Conservation (phyloP, 2,329 filamentous ascomycete species). For the Pseudopyricularia javanii region DNA sequence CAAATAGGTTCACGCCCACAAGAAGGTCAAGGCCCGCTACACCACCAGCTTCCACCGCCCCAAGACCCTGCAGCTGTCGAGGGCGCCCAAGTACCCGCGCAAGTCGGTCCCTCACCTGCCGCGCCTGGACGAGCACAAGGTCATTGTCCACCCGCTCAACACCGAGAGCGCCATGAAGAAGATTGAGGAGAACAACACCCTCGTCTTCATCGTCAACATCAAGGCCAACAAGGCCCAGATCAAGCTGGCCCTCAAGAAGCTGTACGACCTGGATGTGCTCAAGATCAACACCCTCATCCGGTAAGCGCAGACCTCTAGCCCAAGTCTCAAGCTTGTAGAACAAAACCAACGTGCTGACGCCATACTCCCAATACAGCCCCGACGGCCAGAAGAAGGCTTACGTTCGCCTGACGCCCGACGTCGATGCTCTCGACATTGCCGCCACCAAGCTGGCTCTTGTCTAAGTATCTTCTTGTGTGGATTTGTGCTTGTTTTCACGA, state of each 20-base stretch:
- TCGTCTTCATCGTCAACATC: constrained; percentile 93
- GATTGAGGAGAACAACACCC: constrained; percentile 99
- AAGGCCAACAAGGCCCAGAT: constrained; percentile 99
- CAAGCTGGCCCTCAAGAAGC: constrained; percentile 95
- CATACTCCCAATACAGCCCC: constrained; percentile 41
- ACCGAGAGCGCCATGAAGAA: constrained; percentile 99
- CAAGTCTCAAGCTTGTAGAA: neutral
- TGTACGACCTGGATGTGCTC: constrained; percentile 94
- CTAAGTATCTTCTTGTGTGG: constrained; percentile 43
- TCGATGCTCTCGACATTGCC: constrained; percentile 97
- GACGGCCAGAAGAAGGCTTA: constrained; percentile 99
- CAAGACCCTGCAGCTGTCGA: constrained; percentile 88
- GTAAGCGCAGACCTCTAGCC: constrained; percentile 35
- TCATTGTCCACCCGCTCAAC: constrained; percentile 97
- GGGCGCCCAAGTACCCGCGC: constrained; percentile 90
- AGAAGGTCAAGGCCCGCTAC: constrained; percentile 84
- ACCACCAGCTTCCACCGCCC: constrained; percentile 95
- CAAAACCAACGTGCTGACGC: neutral
- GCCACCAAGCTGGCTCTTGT: constrained; percentile 98
- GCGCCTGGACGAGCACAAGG: constrained; percentile 93
- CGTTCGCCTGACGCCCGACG: constrained; percentile 86
- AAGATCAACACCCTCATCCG: constrained; percentile 99
- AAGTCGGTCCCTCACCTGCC: constrained; percentile 84
- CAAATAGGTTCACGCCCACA: constrained; percentile 48
- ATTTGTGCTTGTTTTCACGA: constrained; percentile 17